Base-by-base conservation (phyloP, 202 grass and related monocot genomes). In the Panicum virgatum region DNA sequence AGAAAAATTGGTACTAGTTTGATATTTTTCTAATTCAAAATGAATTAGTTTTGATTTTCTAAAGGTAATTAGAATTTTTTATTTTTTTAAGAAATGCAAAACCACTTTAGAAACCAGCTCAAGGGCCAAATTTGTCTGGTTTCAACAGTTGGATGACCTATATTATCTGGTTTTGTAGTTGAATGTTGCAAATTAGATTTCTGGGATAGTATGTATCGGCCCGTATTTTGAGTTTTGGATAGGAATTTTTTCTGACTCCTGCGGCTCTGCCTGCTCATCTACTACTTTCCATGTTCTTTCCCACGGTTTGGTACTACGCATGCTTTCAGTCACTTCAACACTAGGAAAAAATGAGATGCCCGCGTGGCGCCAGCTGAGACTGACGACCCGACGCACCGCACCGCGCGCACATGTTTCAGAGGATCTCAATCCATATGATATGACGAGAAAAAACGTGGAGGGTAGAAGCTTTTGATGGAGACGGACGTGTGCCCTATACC, bases 221-320 rank as follows among this genome's bases (percentile, higher is more conserved):
- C 80, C 48, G 38, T 8, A 36, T 87, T 74, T 66, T 29, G 46
- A 58, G 3, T 34, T 83, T 68, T 82, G 47, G 82, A 72, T 81
- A 47, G 23, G 14, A n/a, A 22, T 64, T 72, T 70, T 12, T 44
- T 3, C 7, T 23, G 82, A 82, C 87, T 81, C 71, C 20, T n/a
- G 37, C 32, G 32, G 30, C 3, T 2, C 30, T 30, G 30, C 30
- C 30, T 30, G 30, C 52, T 3, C 7, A 9, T 1, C 38, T 20
- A 0, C 59, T 39, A 12, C 16, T 77, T 78, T 37, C 15, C 54
- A 45, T 11, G 56, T 57, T 81, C 16, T 51, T 18, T 42, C 48
- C 77, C 72, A 5, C 18, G 26, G 4, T 71, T 40, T 46, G 56
- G 57, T 76, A n/a, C n/a, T 76, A 25, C 61, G 1, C 9, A 13